phyloP scores from a whole-genome alignment of 1,139 yeast genomes.

The Geotrichum armillariae region DNA sequence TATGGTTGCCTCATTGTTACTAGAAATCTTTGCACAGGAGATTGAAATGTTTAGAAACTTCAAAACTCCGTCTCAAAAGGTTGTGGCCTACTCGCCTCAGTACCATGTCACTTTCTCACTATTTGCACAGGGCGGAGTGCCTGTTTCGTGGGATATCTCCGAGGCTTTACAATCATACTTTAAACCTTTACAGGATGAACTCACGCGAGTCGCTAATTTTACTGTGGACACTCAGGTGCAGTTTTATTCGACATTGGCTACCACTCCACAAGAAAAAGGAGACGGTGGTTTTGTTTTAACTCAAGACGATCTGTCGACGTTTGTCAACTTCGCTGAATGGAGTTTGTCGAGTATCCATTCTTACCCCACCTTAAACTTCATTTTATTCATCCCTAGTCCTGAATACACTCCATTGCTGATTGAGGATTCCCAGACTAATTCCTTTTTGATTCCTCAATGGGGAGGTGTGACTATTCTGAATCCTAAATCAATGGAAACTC shows the following conservation, averaged over 20 bases:
- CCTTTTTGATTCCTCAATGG: conserved; percentile 89
- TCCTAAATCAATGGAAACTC: conserved; percentile 14
- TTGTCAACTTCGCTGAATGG: conserved; percentile 79
- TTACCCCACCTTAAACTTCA: conserved; percentile 68
- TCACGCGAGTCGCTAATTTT: conserved; percentile 60
- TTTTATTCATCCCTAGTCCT: conserved; percentile 61
- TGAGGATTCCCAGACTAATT: conserved; percentile 54
- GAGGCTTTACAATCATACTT: conserved; percentile 46
- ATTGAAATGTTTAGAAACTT: conserved; percentile 35
- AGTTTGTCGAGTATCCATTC: conserved; percentile 48
- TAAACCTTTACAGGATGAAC: conserved; percentile 46
- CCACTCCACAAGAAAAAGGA: conserved; percentile 32
- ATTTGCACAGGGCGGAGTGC: conserved; percentile 54
- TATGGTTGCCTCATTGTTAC: conserved; percentile 55
- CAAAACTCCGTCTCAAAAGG: conserved; percentile 12
- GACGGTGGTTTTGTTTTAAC: conserved; percentile 32
- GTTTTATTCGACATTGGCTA: conserved; percentile 54
- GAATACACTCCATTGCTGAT: conserved; percentile 46
- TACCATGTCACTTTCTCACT: conserved; percentile 70
- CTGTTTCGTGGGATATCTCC: conserved; percentile 59
- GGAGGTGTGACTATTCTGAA: conserved; percentile 51
- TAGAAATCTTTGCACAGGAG: conserved; percentile 55
- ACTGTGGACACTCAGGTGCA: conserved; percentile 78
- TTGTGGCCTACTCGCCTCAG: conserved; percentile 54
- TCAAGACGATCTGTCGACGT: conserved; percentile 56